Base-by-base conservation (phyloP, 2,329 filamentous ascomycete species). In the Pseudogymnoascus sp. region DNA sequence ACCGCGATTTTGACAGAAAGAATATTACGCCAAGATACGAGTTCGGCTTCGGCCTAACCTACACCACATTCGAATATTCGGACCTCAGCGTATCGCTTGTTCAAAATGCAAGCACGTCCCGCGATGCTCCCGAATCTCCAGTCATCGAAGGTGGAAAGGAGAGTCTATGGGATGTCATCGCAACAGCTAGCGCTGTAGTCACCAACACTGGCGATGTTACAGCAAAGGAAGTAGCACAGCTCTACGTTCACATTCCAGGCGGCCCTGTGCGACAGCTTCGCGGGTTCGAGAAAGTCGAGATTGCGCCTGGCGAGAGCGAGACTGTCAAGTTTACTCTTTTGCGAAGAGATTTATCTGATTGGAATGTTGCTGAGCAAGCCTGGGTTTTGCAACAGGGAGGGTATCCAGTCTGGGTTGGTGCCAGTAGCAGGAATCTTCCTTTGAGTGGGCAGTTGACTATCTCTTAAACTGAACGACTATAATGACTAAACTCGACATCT, bases 321-420 rank as follows among this genome's bases (percentile, higher is more conserved):
- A 83, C 80, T 2, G 95, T 94, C 78, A 80, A 74, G 0, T 86
- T 84, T 0, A 81, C 86, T 14, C 76, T 97, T 62, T 92, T 86
- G 5, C 83, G 92, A 41, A 85, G 91, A 63, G 93, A 97, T 71
- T 69, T 97, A 62, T 91, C 88, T 72, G 94, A 92, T 77, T 97
- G 93, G 92, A 90, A 96, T 68, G 78, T 83, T 0, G 80, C 71
- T 1, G 73, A 77, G 14, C 92, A 97, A 79, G 87, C 97, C 78
- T 97, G 93, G 92, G 83, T 91, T 49, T 69, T 73, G 35, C 67
- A 66, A 3, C 63, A 65, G 58, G 66, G 67, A 26, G 64, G 68
- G 1, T 73, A 73, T 66, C 70, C 66, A 2, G 68, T 71, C 8
- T 69, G 68, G 66, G 70, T 73, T 12, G 72, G 72, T 2, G 62